Base-by-base conservation (phyloP, 257 asterid species). In the Solanum megistacrolobum region DNA sequence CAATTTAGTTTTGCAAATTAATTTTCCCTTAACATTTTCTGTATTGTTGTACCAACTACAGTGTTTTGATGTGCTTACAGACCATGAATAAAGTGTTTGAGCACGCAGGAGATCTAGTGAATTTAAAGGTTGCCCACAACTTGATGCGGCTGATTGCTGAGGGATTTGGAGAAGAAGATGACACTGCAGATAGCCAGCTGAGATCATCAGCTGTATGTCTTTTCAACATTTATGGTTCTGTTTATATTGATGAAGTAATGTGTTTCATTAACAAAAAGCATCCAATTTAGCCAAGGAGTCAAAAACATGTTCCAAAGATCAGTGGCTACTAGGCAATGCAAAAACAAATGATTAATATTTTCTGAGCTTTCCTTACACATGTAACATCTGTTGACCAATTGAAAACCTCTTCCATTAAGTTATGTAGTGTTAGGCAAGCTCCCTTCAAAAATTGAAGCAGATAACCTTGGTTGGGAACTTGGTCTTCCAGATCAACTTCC, bases 11-110 rank as follows among this genome's bases (percentile, higher is more conserved):
- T 38, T 88, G 83, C 41, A 32, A 75, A 36, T 74, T 35, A 46
- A 9, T 5, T 16, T 43, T 29, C 10, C 68, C 68, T 18, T 18
- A 29, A 5, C 29, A 29, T 48, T 82, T 82, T 5, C 41, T 82
- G 12, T 81, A 82, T 18, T 82, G 41, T 82, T 9, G 39, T 82
- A 82, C 29, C 85, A 31, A 48, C 69, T 82, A 31, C 85, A 13
- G 1, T 82, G 69, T 18, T 82, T 82, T 48, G 41, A 82, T 6
- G 69, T 82, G 86, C 87, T 90, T 68, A 65, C 96, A 96, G 99
- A 95, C 99, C 85, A 97, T 97, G 99, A 97, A 96, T 90, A 96
- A 93, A 93, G 99, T 97, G 85, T 97, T 97, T 91, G 98, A 96
- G 95, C 99, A 97, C 86, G 99, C 98, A 11, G 99, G 99, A 88